Base-by-base conservation (phyloP, 2,329 filamentous ascomycete species). In the Colletotrichum tanaceti region DNA sequence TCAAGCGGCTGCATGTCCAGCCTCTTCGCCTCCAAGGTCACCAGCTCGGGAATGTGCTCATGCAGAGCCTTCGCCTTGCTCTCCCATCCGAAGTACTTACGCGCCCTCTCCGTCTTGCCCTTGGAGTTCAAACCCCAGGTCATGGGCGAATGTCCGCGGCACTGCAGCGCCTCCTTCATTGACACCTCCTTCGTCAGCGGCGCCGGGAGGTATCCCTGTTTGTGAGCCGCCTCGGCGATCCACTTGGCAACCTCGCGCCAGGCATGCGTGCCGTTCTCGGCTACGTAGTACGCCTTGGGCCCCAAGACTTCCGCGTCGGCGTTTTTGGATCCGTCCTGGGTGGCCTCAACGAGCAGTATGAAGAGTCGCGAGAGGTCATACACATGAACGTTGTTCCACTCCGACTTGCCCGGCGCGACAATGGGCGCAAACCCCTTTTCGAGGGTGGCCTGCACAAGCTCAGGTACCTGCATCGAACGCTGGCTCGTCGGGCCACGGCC, bases 271-370 rank as follows among this genome's bases (percentile, higher is more conserved):
- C 88, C 90, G 71, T 85, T 86, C 76, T 91, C 88, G 9, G 85
- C 82, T 70, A 93, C 89, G 79, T 89, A 93, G 77, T 93, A 93
- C 0, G 83, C 90, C 41, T 86, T 77, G 0, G 77, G 77, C 1
- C 89, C 89, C 84, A 91, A 93, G 5, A 89, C 79, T 73, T 92
- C 89, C 0, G 85, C 79, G 65, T 89, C 85, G 5, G 82, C 78
- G 58, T 81, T 80, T 71, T 87, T 87, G 62, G 81, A 81, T 0
- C 86, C 81, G 4, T 90, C 88, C 43, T 89, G 83, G 1, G 83
- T 83, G 2, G 84, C 83, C 47, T 83, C 81, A 10, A 84, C 81
- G 20, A 87, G 79, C 54, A 74, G 74, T 53, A 79, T 74, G 63
- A 84, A 82, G 58, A 86, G 75, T 9, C 74, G 74, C 7, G 78